Percentiles rank a stretch among this genome's conserved stretches.
phyloP scores from a whole-genome alignment of 2,329 filamentous ascomycete genomes.

The Exophiala dermatitidis region DNA sequence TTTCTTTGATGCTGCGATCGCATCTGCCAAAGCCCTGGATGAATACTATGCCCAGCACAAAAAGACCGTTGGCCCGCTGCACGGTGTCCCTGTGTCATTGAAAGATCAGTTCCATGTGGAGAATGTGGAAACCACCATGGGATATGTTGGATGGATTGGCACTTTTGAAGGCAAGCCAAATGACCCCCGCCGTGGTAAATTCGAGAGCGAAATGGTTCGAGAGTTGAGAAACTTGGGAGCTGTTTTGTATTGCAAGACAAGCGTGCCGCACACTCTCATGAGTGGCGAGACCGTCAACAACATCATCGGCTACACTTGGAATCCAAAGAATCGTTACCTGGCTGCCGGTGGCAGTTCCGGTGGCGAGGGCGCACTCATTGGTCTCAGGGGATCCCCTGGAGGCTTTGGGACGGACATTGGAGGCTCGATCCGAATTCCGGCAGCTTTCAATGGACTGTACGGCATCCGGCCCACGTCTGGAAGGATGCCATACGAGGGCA shows the following conservation, averaged over 20 bases:
- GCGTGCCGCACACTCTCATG: constrained; percentile 52
- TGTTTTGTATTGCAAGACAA: constrained; percentile 50
- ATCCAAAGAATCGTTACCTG: constrained; percentile 51
- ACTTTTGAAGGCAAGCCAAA: constrained; percentile 51
- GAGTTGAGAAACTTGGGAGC: constrained; percentile 50
- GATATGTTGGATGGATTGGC: constrained; percentile 60
- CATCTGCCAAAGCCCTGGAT: constrained; percentile 45
- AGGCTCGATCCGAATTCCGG: constrained; percentile 52
- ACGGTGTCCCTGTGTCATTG: constrained; percentile 54
- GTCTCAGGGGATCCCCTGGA: constrained; percentile 46
- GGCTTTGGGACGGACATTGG: constrained; percentile 55
- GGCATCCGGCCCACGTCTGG: constrained; percentile 50
- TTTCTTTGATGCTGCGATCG: constrained; percentile 48
- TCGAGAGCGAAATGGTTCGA: constrained; percentile 53
- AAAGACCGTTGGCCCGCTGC: constrained; percentile 50
- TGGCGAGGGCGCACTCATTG: constrained; percentile 52
- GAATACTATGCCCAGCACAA: constrained; percentile 38
- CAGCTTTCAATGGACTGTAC: constrained; percentile 54
- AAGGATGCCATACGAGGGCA: constrained; percentile 49
- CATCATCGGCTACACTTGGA: constrained; percentile 52
- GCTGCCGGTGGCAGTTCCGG: constrained; percentile 53
- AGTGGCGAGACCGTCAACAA: constrained; percentile 55
- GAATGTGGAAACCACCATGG: constrained; percentile 52
- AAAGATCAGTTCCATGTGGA: constrained; percentile 45
- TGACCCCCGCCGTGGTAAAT: constrained; percentile 43